A percentile compares a stretch with the other conserved stretches of the same genome.
Conservation (phyloP, 2,329 filamentous ascomycete genomes). For the Monilinia fructicola region DNA sequence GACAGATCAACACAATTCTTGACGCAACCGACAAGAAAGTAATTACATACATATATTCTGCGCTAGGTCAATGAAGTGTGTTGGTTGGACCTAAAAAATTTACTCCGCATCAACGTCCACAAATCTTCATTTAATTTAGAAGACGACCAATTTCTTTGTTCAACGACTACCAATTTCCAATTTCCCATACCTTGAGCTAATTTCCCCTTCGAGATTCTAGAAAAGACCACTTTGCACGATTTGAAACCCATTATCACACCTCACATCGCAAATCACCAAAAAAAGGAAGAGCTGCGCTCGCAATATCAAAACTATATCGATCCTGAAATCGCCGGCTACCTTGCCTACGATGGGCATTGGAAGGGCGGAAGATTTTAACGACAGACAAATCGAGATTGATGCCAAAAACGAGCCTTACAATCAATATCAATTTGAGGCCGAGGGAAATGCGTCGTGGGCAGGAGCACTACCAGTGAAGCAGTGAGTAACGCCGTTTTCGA, state of each 20-base stretch:
- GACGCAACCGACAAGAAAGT: neutral
- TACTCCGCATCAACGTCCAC: constrained; percentile 8
- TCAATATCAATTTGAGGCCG: constrained; percentile 82
- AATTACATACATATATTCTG: constrained; percentile 2
- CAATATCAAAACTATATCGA: constrained; percentile 29
- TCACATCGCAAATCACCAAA: neutral
- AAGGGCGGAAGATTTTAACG: constrained; percentile 65
- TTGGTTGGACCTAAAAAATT: constrained; percentile 6
- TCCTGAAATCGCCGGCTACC: constrained; percentile 30
- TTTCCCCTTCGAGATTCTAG: constrained; percentile 14
- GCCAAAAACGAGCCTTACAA: constrained; percentile 60
- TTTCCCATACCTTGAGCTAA: constrained; percentile 14
- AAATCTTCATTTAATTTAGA: neutral
- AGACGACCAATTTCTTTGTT: constrained; percentile 18
- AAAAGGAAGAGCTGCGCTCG: constrained; percentile 24
- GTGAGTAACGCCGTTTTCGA: constrained; percentile 45
- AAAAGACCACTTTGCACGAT: constrained; percentile 1
- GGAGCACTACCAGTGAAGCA: constrained; percentile 95
- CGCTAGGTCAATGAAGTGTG: constrained; percentile 19
- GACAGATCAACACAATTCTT: neutral
- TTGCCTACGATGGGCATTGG: constrained; percentile 64
- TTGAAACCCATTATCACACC: neutral
- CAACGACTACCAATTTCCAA: neutral
- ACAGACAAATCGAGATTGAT: constrained; percentile 63
- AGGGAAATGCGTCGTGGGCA: constrained; percentile 87